These are phyloP conservation scores for Picea abies DNA, from an alignment of 83 land plant species.

Conservation along the genomic window DNA sequence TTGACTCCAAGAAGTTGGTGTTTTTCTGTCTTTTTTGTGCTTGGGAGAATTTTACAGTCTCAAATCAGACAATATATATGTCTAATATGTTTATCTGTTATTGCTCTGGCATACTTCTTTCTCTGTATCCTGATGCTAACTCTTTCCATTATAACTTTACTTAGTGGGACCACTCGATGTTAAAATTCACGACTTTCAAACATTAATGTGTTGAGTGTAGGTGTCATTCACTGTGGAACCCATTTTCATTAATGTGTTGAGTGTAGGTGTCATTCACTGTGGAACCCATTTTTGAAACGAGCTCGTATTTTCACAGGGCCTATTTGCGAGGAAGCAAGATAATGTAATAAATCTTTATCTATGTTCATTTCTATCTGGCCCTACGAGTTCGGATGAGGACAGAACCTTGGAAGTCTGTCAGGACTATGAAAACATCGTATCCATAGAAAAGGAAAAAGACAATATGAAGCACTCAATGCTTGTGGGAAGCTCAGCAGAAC, in stretches of 20 bases:
- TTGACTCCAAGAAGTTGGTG: neutral
- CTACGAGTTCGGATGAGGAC: neutral
- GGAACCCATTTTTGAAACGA: neutral
- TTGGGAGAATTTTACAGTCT: neutral
- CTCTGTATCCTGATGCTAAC: neutral
- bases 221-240: neutral
- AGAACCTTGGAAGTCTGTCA: neutral
- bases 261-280: neutral
- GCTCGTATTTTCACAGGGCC: neutral
- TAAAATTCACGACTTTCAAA: neutral
- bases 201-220: neutral
- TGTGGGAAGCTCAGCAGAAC: neutral
- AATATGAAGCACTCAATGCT: neutral
- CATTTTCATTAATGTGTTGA: neutral
- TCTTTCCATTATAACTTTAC: neutral
- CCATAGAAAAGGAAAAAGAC: neutral
- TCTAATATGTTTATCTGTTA: neutral
- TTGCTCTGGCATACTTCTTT: neutral
- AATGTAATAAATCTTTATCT: neutral
- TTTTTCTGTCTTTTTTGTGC: neutral
- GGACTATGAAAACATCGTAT: neutral
- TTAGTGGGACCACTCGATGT: neutral
- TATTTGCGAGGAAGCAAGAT: neutral
- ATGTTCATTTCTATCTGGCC: neutral
- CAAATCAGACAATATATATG: neutral